Percentiles rank a stretch among this genome's conserved stretches.
Conservation (phyloP, 2,329 filamentous ascomycete species). For the Alternaria triticina region DNA sequence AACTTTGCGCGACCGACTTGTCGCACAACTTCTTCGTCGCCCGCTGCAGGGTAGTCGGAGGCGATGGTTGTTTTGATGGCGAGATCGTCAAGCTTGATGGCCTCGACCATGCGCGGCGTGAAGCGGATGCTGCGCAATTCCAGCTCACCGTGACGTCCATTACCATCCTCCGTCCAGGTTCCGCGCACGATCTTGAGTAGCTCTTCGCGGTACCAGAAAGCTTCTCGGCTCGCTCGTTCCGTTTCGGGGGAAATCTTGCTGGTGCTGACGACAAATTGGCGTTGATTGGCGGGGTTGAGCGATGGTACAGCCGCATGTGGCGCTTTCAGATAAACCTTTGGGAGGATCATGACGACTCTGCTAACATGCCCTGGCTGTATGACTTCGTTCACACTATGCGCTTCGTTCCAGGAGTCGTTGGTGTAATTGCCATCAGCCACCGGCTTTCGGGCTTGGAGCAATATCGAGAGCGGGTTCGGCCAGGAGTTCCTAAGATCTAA, state of each 20-base stretch:
- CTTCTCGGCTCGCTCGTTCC: slow-evolving; percentile 78
- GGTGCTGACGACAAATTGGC: slow-evolving; percentile 90
- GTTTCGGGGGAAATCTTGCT: slow-evolving; percentile 79
- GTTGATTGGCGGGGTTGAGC: slow-evolving; percentile 78
- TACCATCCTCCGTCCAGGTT: slow-evolving; percentile 69
- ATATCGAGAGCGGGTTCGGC: slow-evolving; percentile 78
- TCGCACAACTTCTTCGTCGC: slow-evolving; percentile 18
- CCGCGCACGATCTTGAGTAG: slow-evolving; percentile 75
- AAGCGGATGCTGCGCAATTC: slow-evolving; percentile 80
- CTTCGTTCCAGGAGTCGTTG: slow-evolving; percentile 13
- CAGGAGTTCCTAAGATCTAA: slow-evolving; percentile 89
- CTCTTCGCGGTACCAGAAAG: slow-evolving; percentile 89
- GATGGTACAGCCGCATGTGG: slow-evolving; percentile 79
- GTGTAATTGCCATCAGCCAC: slow-evolving; percentile 1
- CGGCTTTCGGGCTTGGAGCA: slow-evolving; percentile 57
- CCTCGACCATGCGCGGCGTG: slow-evolving; percentile 79
- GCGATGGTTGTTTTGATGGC: slow-evolving; percentile 61
- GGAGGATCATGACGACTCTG: slow-evolving; percentile 77
- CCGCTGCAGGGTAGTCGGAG: slow-evolving; percentile 17
- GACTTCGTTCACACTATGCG: slow-evolving; percentile 48
- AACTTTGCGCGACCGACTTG: slow-evolving; percentile 57
- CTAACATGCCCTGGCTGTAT: slow-evolving; percentile 68
- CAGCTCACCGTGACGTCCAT: slow-evolving; percentile 67
- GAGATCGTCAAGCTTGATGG: slow-evolving; percentile 80
- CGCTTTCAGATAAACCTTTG: slow-evolving; percentile 76